phyloP scores from a whole-genome alignment of 129 eudicot genomes.

The Lactuca sativa region DNA sequence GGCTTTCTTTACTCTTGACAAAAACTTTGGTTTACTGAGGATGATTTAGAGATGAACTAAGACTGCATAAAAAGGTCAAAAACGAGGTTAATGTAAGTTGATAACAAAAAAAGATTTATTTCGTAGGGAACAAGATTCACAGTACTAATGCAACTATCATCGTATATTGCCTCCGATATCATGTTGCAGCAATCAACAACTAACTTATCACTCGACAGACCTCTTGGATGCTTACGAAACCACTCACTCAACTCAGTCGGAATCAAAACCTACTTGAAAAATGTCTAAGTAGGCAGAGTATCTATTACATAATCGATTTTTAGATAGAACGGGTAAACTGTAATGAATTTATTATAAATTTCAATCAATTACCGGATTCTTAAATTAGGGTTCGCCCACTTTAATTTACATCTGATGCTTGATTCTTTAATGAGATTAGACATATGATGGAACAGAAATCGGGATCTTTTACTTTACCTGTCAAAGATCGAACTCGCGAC shows the following conservation, averaged over 20 bases:
- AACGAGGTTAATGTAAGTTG: neutral
- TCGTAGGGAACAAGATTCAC: neutral
- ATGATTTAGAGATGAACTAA: neutral
- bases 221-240: neutral
- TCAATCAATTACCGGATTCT: neutral
- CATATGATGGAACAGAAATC: neutral
- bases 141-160: neutral
- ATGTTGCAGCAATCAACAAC: slow-evolving; percentile 10
- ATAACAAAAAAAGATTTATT: slow-evolving; percentile 3
- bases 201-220: neutral
- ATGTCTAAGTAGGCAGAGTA: neutral
- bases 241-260: neutral
- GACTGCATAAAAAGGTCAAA: slow-evolving; percentile 8
- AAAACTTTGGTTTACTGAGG: neutral
- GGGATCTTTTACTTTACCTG: slow-evolving; percentile 1
- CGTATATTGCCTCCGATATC: slow-evolving; percentile 9
- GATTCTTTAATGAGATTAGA: slow-evolving; percentile 7
- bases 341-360: neutral
- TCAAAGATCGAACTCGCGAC: neutral
- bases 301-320: neutral
- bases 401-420: slow-evolving; percentile 1
- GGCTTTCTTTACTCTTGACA: slow-evolving; percentile 1
- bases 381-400: slow-evolving; percentile 15
- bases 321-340: neutral
- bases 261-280: neutral